Evolutionary conservation across 179 eudicot species (phyloP).

Genomic region (Actinidia chinensis): DNA sequence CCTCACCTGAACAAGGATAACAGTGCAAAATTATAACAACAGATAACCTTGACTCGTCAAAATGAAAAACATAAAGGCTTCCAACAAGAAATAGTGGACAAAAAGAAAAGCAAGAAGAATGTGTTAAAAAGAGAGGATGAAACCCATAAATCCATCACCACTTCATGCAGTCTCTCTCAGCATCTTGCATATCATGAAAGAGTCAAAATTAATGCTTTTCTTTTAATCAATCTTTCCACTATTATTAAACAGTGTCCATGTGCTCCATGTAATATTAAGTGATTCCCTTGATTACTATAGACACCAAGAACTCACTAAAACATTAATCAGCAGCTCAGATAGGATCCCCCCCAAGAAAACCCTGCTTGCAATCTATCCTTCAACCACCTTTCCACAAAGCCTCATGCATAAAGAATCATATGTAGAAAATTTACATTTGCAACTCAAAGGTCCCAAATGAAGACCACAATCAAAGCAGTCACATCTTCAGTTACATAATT

Average conservation of each 20-base stretch:
- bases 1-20: background rate
- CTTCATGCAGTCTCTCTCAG: background rate
- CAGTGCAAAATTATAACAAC: background rate
- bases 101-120: background rate
- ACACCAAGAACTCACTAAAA: slow-evolving; percentile 8
- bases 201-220: background rate
- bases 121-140: background rate
- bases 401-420: background rate
- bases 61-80: background rate
- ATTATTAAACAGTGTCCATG: background rate
- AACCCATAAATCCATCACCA: slow-evolving; percentile 6
- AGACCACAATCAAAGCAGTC: background rate
- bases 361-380: background rate
- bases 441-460: background rate
- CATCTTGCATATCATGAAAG: background rate
- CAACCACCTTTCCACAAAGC: background rate
- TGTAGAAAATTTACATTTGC: background rate
- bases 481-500: background rate
- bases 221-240: background rate
- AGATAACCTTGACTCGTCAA: background rate
- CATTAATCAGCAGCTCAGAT: background rate
- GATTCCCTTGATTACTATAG: background rate
- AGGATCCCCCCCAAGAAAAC: background rate
- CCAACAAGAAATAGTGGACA: background rate
- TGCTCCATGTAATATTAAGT: background rate